Conservation (phyloP, 202 grass and related monocot species). For the Dendrocalamus latiflorus region DNA sequence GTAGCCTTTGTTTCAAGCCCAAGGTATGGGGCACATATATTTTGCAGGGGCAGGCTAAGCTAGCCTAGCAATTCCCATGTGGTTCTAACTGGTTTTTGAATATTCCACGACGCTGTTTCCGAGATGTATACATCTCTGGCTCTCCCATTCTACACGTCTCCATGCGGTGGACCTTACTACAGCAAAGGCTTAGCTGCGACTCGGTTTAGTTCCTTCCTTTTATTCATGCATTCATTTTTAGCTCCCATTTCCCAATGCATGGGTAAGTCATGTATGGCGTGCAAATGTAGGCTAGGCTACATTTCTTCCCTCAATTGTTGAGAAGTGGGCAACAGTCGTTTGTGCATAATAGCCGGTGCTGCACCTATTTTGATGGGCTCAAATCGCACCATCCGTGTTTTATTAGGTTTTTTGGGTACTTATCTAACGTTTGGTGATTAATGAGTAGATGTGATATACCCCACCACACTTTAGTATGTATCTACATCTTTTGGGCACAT, state of each 20-base stretch:
- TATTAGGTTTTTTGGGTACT: no score
- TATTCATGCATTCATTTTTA: not conserved
- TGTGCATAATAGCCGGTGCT: not conserved
- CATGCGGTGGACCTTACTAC: not conserved
- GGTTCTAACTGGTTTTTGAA: not conserved
- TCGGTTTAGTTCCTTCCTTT: not conserved
- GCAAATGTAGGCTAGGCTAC: not conserved
- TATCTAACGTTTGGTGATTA: no score
- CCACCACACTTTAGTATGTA: no score
- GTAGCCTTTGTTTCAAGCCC: not conserved
- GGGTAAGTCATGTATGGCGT: not conserved
- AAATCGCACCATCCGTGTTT: not conserved
- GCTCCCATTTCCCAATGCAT: not conserved
- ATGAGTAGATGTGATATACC: no score
- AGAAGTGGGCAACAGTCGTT: no score
- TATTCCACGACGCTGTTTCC: slow-evolving; percentile 9
- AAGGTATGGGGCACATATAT: not conserved
- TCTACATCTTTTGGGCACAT: no score
- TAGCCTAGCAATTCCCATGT: not conserved
- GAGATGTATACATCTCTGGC: not conserved
- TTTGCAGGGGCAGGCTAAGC: not conserved
- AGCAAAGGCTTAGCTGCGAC: not conserved
- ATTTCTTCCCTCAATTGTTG: not conserved
- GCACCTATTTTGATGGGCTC: not conserved
- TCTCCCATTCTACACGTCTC: slow-evolving; percentile 2